Conservation (phyloP, 2,329 filamentous ascomycete genomes). For the Colletotrichum echinochloae region DNA sequence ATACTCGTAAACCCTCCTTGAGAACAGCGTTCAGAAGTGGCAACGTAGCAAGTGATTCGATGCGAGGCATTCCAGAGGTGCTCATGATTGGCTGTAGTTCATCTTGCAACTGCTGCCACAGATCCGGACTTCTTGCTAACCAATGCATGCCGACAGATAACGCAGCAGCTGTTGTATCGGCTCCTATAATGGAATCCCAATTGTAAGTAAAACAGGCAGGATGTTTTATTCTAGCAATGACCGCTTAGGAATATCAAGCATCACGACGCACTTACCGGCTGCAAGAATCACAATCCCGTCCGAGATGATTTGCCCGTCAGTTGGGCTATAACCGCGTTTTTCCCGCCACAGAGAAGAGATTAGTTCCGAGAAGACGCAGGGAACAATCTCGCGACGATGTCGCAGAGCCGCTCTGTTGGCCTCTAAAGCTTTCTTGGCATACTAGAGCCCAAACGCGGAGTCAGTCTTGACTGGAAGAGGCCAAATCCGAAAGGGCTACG, state of each 20-base stretch:
- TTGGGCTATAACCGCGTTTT: conserved; percentile 14
- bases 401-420: not conserved
- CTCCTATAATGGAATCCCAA: not conserved
- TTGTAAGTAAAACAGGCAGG: not conserved
- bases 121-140: not conserved
- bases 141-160: conserved; percentile 18
- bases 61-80: not conserved
- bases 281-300: conserved; percentile 22
- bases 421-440: conserved; percentile 3
- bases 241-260: no score
- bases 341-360: conserved; percentile 4
- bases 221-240: not conserved
- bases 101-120: not conserved
- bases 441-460: not conserved
- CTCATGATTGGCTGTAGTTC: not conserved
- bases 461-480: not conserved
- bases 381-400: not conserved
- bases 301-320: conserved; percentile 13
- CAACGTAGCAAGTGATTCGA: conserved; percentile 15
- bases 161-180: conserved; percentile 20
- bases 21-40: conserved; percentile 27
- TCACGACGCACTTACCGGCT: conserved; percentile 4
- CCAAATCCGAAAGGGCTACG: not conserved
- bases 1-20: conserved; percentile 34
- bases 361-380: not conserved